Conservation (phyloP, 2,329 filamentous ascomycete species). For the Sarocladium kiliense region DNA sequence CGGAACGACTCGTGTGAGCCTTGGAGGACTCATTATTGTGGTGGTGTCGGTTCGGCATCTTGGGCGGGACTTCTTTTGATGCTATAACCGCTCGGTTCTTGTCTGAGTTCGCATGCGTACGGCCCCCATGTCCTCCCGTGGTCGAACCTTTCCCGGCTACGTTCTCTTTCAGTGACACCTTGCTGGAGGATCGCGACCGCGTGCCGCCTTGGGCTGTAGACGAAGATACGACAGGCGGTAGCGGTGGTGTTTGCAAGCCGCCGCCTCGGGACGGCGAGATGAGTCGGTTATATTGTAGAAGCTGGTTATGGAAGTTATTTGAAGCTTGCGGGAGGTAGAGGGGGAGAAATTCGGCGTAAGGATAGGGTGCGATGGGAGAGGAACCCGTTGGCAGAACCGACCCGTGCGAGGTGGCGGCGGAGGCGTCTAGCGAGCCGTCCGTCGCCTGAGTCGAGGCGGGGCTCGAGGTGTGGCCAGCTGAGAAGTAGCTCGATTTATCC, state of each 20-base stretch:
- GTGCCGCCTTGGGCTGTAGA: conserved; percentile 52
- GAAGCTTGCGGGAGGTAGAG: conserved; percentile 51
- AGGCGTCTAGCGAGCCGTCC: conserved; percentile 26
- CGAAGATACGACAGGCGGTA: conserved; percentile 50
- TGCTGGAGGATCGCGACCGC: conserved; percentile 55
- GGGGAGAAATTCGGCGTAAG: conserved; percentile 49
- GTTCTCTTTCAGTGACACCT: conserved; percentile 51
- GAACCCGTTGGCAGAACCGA: conserved; percentile 7
- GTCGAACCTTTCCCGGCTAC: conserved; percentile 39
- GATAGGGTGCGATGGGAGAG: conserved; percentile 24
- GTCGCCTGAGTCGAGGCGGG: conserved; percentile 16
- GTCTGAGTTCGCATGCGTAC: conserved; percentile 47
- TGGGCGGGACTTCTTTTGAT: conserved; percentile 46
- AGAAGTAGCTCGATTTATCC: conserved; percentile 2
- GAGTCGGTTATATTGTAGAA: conserved; percentile 62
- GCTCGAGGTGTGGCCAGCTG: conserved; percentile 16
- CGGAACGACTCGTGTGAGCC: conserved; percentile 23
- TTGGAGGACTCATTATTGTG: conserved; percentile 21
- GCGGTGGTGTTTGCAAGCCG: conserved; percentile 50
- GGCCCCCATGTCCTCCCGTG: conserved; percentile 61
- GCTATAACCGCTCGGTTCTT: conserved; percentile 60
- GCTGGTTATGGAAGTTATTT: conserved; percentile 55
- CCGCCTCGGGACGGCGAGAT: conserved; percentile 52
- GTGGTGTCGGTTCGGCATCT: conserved; percentile 38
- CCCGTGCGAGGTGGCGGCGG: conserved; percentile 13